Evolutionary conservation across 2,329 filamentous ascomycete genomes (phyloP), one percentile per base, ranked within the genome.

Genomic region (Ampelomyces quisqualis): DNA sequence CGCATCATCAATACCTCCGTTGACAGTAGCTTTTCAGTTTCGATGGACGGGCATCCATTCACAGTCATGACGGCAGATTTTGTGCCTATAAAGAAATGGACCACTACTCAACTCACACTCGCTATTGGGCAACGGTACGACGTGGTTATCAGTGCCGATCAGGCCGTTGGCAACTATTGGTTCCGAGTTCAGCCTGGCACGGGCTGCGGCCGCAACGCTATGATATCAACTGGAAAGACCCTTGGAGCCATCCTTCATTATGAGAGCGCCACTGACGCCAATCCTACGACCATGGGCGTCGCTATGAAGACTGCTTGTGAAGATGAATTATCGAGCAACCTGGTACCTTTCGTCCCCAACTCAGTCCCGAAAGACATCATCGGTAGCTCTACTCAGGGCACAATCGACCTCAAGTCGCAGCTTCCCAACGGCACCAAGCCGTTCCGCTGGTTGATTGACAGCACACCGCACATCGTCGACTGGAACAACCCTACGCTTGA

Each of bases 1-100:
- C 75, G 81, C 1, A 69, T 85, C 39, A 74, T 84, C 58, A 85
- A 85, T 64, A 63, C 75, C 4, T 55, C 63, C 5, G 63, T 65
- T 8, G 64, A 68, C 38, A 57, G 41, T 4, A 50, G 51, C 3
- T 65, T 68, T 27, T 53, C 54, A 26, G 62, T 68, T 2, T 63
- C 64, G 3, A 49, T 68, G 27, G 70, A 74, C 37, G 57, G 61
- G 5, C 72, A 74, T 38, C 62, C 62, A 8, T 64, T 74, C 31
- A 67, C 62, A 4, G 70, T 74, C 44, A 67, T 74, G 21, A 66
- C 67, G 0, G 48, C 63, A 5, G 72, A 74, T 40, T 68, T 73
- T 35, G 70, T 73, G 4, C 72, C 72, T 0, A 66, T 74, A 44
- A 60, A 66, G 38, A 59, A 70, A 1, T 72, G 64, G 40, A 51